Evolutionary conservation across 208 protist genomes (phyloP), one percentile per base, ranked within the genome.

Genomic region (Naegleria gruberi): DNA sequence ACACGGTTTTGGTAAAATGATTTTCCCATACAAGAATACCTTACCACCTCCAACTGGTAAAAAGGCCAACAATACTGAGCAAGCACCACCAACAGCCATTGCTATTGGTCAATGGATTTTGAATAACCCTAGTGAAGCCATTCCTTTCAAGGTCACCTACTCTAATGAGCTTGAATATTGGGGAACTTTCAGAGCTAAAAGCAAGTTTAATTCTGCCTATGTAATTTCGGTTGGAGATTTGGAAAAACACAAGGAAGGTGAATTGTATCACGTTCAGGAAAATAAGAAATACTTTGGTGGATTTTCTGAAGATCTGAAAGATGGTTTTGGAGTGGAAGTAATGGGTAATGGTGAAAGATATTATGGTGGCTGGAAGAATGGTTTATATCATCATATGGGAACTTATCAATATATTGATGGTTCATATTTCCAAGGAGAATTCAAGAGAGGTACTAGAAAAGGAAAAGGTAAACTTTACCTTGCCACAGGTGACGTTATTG

Each of bases 1-100:
- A 73, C 30, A 92, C 44, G 91, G 91, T 12, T 45, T 41, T 45
- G 91, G 91, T 37, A 55, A 41, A 46, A 73, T 89, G 57, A 90
- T 40, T 10, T 92, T 85, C 19, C 37, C 51, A 30, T 65, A 65
- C 51, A 65, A 65, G 51, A 65, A 19, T 19, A 65, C 51, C 15
- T 30, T 65, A 65, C 51, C 51, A 23, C 15, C 51, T 23, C 15
- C 51, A 19, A 23, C 51, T 19, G 30, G 0, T 1, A 65, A 65
- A 55, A 55, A 55, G 15, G 5, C 46, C 2, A 30, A 10, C 12
- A 30, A 10, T 3, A 1, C 51, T 19, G 51, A 65, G 51, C 51
- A 86, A 86, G 41, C 3, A 47, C 42, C 73, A 40, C 23, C 73
- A 40, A 82, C 73, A 40, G 34, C 73, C 23, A 82, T 41, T 42